A percentile compares a stretch with the other conserved stretches of the same genome.
Conservation (phyloP, 148 eudicot genomes). For the Fagopyrum tataricum region DNA sequence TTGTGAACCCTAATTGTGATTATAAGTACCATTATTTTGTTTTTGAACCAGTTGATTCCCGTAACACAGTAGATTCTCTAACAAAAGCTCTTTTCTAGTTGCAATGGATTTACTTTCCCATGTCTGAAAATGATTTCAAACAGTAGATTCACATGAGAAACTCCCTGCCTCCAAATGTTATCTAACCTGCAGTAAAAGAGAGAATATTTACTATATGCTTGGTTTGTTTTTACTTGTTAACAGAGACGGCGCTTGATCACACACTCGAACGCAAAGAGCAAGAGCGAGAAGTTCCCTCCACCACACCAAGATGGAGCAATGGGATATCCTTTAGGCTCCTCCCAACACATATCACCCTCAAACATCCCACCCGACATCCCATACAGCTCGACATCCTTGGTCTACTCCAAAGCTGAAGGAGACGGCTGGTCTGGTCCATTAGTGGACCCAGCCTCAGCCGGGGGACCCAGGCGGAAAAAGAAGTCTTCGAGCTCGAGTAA, state of each 20-base stretch:
- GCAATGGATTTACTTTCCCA: too few species aligned
- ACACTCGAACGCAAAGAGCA: slow-evolving; percentile 96
- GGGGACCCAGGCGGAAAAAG: slow-evolving; percentile 53
- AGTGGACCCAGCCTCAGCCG: slow-evolving; percentile 58
- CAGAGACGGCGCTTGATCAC: slow-evolving; percentile 86
- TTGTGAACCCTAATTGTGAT: too few species aligned
- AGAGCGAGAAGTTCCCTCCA: slow-evolving; percentile 96
- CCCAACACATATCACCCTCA: slow-evolving; percentile 87
- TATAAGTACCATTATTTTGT: too few species aligned
- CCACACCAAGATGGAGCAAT: slow-evolving; percentile 97
- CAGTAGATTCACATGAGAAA: too few species aligned
- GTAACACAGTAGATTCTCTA: too few species aligned
- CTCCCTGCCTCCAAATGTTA: too few species aligned
- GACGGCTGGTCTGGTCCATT: slow-evolving; percentile 95
- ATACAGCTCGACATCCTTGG: slow-evolving; percentile 62
- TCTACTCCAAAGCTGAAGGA: slow-evolving; percentile 52
- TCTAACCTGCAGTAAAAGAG: too few species aligned
- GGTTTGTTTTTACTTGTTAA: not conserved
- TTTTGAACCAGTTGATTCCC: too few species aligned
- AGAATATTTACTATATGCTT: too few species aligned
- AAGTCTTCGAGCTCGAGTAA: slow-evolving; percentile 26
- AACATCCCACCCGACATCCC: slow-evolving; percentile 71
- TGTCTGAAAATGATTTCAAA: too few species aligned
- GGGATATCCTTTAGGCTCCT: slow-evolving; percentile 79
- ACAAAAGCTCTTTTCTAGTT: too few species aligned